Percentiles rank a stretch among this genome's conserved stretches.
Evolutionary conservation across 441 rosid species (phyloP).

Genomic region (California macrophylla): DNA sequence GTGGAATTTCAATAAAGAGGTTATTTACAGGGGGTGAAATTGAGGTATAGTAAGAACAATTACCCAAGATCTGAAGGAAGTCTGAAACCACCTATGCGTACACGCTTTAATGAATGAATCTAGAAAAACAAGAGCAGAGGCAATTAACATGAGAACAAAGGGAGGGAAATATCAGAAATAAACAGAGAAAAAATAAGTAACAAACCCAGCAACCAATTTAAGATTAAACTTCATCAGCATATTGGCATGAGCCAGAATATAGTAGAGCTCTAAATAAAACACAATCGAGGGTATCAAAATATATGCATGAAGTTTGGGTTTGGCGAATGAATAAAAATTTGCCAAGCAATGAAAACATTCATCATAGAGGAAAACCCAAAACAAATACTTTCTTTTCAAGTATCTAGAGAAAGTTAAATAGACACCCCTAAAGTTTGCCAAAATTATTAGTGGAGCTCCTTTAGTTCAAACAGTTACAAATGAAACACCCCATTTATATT

Average conservation of each 20-base stretch:
- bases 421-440: not conserved
- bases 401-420: not conserved
- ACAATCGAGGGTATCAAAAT: not conserved
- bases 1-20: not conserved
- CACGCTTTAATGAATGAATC: constrained; percentile 67
- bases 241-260: not conserved
- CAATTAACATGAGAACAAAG: not conserved
- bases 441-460: not conserved
- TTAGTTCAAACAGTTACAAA: not conserved
- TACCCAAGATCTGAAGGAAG: constrained; percentile 90
- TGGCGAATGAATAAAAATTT: not conserved
- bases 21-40: not conserved
- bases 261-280: not conserved
- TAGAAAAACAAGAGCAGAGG: constrained; percentile 21
- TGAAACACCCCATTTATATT: not conserved
- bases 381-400: not conserved
- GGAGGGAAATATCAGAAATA: not conserved
- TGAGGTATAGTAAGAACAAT: constrained; percentile 12
- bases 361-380: not conserved
- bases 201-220: not conserved
- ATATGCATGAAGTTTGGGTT: not conserved
- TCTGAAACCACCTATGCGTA: constrained; percentile 75
- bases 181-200: not conserved
- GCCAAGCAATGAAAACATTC: not conserved
- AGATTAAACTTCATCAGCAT: not conserved